A percentile compares a stretch with the other conserved stretches of the same genome.
Conservation (phyloP, 129 eudicot species). For the Sambucus nigra region DNA sequence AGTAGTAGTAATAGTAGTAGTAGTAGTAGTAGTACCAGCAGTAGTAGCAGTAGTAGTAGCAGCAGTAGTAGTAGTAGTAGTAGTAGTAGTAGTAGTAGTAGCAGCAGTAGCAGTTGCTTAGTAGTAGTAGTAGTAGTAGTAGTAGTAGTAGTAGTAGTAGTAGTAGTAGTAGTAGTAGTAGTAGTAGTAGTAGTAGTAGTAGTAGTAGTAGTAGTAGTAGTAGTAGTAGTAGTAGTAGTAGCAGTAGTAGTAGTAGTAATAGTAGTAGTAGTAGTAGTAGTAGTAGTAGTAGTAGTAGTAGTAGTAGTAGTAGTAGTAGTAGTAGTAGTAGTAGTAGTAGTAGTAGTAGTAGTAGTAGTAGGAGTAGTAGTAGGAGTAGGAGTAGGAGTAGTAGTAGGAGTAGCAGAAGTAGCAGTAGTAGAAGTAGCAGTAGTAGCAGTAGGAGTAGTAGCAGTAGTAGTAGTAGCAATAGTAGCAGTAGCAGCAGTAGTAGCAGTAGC, state of each 20-base stretch:
- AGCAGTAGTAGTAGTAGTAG: background rate
- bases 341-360: background rate
- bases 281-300: background rate
- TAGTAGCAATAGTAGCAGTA: too few relatives aligned
- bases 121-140: too few relatives aligned
- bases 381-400: background rate
- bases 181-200: constrained; percentile 1
- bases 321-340: background rate
- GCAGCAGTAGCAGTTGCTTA: background rate
- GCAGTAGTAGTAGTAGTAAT: background rate
- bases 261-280: constrained; percentile 1
- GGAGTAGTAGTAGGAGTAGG: too few relatives aligned
- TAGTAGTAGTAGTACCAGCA: background rate
- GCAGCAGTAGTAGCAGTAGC: background rate
- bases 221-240: constrained; percentile 1
- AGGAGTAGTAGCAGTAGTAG: too few relatives aligned
- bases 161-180: constrained; percentile 1
- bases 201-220: constrained; percentile 1
- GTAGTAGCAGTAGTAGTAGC: background rate
- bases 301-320: background rate
- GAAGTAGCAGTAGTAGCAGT: background rate
- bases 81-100: constrained; percentile 1
- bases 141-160: constrained; percentile 1
- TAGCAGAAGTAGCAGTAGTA: background rate
- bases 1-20: background rate